Base-by-base conservation (phyloP, 345 rosid species). In the Syzygium aromaticum region DNA sequence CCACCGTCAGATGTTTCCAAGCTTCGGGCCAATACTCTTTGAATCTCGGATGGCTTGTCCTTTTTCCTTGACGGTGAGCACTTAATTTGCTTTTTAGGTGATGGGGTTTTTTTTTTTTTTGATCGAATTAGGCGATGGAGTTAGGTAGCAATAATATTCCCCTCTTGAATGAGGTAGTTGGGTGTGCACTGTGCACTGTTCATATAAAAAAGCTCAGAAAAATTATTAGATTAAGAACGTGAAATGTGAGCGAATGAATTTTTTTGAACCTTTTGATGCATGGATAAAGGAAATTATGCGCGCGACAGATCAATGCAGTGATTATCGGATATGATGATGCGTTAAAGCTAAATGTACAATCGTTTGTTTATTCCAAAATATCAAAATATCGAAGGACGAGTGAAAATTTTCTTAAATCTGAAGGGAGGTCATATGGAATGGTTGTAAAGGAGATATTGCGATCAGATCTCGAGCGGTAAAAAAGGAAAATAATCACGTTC, bases 351-450 rank as follows among this genome's bases (percentile, higher is more conserved):
- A 67, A 33, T 5, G 22, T 19, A 6, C 23, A 33, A 17, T 8
- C 0, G 0, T 4, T 67, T 67, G 46, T 33, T 33, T 33, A 33
- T 67, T 33, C 3, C 43, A 33, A 33, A 67, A 17, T 30, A 67
- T 38, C 46, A 19, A 67, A 38, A 5, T 33, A 16, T 30, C 10
- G 9, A 3, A 30, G 0, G 13, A 8, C 2, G 0, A 4, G 23
- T 0, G 13, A 30, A 30, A 67, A 67, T 16, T 10, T 15, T 33
- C 78, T 33, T 30, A 16, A 30, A 30, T 1, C 78, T 67, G 17
- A 67, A 33, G 78, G 80, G 5, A 17, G 46, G 46, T 67, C 12
- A 21, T 8, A 17, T 67, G 43, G 46, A 33, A 67, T 67, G 46
- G 80, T 33, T 1, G 13, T 33, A 33, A 33, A 67, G 2, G 46